A percentile compares a stretch with the other conserved stretches of the same genome.
Conservation (phyloP, 192 early-diverging fungal genomes). For the Linnemannia schmuckeri region DNA sequence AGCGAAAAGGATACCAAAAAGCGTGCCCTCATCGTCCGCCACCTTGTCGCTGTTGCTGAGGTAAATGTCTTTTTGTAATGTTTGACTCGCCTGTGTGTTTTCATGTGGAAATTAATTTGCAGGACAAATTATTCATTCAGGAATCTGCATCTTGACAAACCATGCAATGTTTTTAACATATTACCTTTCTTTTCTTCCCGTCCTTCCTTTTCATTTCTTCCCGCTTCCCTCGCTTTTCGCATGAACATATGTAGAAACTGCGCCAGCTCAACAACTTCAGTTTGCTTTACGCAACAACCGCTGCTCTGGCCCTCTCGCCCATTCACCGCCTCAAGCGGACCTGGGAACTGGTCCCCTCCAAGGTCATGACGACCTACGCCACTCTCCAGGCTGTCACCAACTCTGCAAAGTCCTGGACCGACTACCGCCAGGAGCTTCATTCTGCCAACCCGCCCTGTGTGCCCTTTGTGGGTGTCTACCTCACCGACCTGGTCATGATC, state of each 20-base stretch:
- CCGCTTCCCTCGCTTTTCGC: background rate
- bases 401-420: constrained; percentile 82
- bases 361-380: constrained; percentile 69
- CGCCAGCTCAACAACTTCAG: constrained; percentile 92
- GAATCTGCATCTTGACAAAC: background rate
- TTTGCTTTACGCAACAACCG: constrained; percentile 91
- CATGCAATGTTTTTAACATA: background rate
- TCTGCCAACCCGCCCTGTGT: constrained; percentile 88
- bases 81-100: background rate
- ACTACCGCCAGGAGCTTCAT: constrained; percentile 88
- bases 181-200: constrained; percentile 1
- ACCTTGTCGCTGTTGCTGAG: constrained; percentile 88
- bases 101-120: background rate
- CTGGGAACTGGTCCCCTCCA: constrained; percentile 82
- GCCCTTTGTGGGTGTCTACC: constrained; percentile 86
- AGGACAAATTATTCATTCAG: background rate
- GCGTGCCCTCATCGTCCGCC: constrained; percentile 81
- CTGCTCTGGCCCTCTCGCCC: constrained; percentile 91
- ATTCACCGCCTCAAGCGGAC: constrained; percentile 92
- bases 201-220: background rate
- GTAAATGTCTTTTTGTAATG: background rate
- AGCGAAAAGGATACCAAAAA: constrained; percentile 85
- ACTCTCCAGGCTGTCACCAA: constrained; percentile 81
- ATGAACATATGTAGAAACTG: constrained; percentile 51
- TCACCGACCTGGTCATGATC: constrained; percentile 94